Evolutionary conservation across 495 filamentous ascomycete genomes (phyloP), one percentile per base, ranked within the genome.

Genomic region (Penicillium pancosmium): DNA sequence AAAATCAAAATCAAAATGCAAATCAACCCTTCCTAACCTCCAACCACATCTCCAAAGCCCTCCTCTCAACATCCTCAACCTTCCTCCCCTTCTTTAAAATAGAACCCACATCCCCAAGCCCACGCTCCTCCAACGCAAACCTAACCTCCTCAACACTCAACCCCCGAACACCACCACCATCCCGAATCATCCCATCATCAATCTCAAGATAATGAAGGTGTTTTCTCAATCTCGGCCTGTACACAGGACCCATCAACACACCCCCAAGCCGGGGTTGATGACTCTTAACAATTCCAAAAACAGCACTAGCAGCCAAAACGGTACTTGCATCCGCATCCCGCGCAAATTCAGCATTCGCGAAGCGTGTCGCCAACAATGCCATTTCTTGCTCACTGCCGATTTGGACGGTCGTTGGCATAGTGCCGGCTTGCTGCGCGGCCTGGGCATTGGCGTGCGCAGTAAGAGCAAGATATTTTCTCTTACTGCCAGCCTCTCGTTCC

Each of bases 111-210:
- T 71, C 77, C 2, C 66, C 66, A 40, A 70, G 71, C 51, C 68
- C 72, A 49, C 81, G 66, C 57, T 84, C 81, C 48, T 84, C 78
- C 56, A 82, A 81, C 41, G 82, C 78, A 66, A 87, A 72, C 54
- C 71, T 68, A 18, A 88, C 69, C 71, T 92, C 89, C 33, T 73
- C 72, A 0, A 57, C 67, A 50, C 71, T 73, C 71, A 92, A 71
- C 15, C 68, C 74, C 40, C 65, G 50, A 2, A 82, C 80, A 10
- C 84, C 83, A 62, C 77, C 72, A 23, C 65, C 68, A 53, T 66
- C 68, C 54, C 66, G 55, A 51, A 90, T 84, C 66, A 88, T 69
- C 31, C 38, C 49, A 74, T 91, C 87, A 77, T 90, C 88, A 52
- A 79, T 55, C 10, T 67, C 70, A 65, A 90, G 57, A 64, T 88